Evolutionary conservation across 176 grass and related monocot genomes (phyloP), one percentile per base, ranked within the genome.

Genomic region (Dactylis glomerata): DNA sequence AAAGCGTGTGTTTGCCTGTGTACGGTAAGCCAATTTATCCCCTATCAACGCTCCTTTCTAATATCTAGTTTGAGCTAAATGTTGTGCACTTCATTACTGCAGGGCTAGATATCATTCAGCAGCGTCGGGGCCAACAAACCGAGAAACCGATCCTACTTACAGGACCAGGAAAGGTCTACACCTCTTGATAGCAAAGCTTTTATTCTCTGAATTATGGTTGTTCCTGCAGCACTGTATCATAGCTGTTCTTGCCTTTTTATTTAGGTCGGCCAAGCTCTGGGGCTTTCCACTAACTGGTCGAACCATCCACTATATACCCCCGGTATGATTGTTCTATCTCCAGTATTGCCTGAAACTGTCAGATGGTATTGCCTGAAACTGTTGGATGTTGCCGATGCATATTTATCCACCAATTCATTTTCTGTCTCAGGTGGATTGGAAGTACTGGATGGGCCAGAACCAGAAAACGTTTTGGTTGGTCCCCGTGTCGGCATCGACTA

Each of bases 201-300:
- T 65, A 13, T 36, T 75, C 16, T 59, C 14, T 58, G 81, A 73
- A 73, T 73, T 31, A 20, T 41, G 38, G 58, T 31, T 67, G 38
- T 73, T 72, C 27, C 26, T 44, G 16, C 2, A 49, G 22, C n/a
- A n/a, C 46, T 76, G 22, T 16, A 19, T 70, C 68, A 57, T 41
- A 26, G 16, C 30, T 51, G 46, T 12, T 84, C 3, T 78, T 30
- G 20, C 30, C 26, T 65, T 51, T 1, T 54, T 87, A 49, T 74
- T 80, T 83, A 98, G 92, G 95, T 95, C 54, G 96, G 96, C 23
- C 96, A 95, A 80, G 93, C 96, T 81, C 86, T 98, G 27, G 96
- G 96, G n/a, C 75, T 98, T 57, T 90, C 91, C 9, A 98, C 93
- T 50, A 93, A 87, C 42, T 98, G 93, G 96, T 98, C 93, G 11